phyloP scores from a whole-genome alignment of 2,329 filamentous ascomycete species.

The Xylariomycetidae sp. region DNA sequence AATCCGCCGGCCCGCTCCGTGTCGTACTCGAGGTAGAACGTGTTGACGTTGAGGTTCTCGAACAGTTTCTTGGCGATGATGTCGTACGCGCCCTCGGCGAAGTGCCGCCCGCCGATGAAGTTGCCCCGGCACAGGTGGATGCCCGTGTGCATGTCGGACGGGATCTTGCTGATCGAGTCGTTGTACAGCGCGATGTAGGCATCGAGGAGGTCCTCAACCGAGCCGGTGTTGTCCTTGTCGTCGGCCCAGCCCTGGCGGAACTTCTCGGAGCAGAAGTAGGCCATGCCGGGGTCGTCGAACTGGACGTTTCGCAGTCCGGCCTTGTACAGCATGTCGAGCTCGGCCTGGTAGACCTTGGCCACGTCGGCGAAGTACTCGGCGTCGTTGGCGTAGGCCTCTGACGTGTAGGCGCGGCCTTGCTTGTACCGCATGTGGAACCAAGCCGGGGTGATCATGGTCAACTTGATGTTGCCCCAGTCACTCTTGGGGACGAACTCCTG shows the following conservation, averaged over 20 bases:
- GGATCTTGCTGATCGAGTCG: conserved; percentile 58
- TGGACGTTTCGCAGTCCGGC: conserved; percentile 63
- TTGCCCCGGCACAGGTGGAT: conserved; percentile 71
- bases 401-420: conserved; percentile 51
- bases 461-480: conserved; percentile 47
- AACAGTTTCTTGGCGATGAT: conserved; percentile 64
- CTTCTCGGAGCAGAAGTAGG: conserved; percentile 69
- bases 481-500: conserved; percentile 41
- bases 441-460: conserved; percentile 50
- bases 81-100: conserved; percentile 64
- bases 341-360: conserved; percentile 60
- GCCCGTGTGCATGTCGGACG: conserved; percentile 68
- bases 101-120: conserved; percentile 62
- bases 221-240: conserved; percentile 63
- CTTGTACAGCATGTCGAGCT: conserved; percentile 56
- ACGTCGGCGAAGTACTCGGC: conserved; percentile 62
- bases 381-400: conserved; percentile 51
- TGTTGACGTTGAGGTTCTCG: conserved; percentile 57
- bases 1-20: conserved; percentile 61
- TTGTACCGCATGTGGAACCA: conserved; percentile 56
- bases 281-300: conserved; percentile 63
- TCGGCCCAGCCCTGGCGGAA: conserved; percentile 67
- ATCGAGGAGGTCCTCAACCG: conserved; percentile 66
- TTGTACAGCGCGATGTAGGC: conserved; percentile 77
- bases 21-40: conserved; percentile 68